Base-by-base conservation (phyloP, 2,329 filamentous ascomycete species). In the Cadophora sp. region DNA sequence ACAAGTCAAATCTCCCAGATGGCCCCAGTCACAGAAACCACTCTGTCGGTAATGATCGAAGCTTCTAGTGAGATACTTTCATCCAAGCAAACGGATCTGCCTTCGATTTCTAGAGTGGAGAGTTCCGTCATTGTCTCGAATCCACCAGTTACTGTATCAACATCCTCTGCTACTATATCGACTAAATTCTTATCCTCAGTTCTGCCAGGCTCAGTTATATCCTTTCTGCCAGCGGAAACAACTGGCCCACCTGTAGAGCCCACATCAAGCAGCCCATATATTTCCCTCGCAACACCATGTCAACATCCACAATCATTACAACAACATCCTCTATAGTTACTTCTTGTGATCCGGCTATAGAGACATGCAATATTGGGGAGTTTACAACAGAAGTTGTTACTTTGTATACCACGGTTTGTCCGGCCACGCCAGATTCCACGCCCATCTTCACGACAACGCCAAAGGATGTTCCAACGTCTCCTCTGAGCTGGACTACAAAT, bases 341-440 rank as follows among this genome's bases (percentile, higher is more conserved):
- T 11, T 60, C 58, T 20, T 60, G 58, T 20, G 58, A 41, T 45
- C 39, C 39, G 5, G 27, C 58, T 30, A 45, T 47, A 16, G 45
- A 39, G 13, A 47, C 20, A 9, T 60, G 58, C 58, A 41, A 24
- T 7, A 45, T 45, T 33, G 58, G 58, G 39, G 45, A 60, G 14
- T 41, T 60, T n/a, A 60, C 58, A 2, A 60, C 58, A 7, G 20
- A 45, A 20, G n/a, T 47, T 22, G 20, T 60, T 1, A 27, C 58
- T 14, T 24, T 60, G 20, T 60, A 60, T 20, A 60, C 58, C 41
- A 60, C 58, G 3, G 24, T 60, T 20, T 60, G 58, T 45, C 58
- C 58, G n/a, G 43, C n/a, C 14, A 45, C 43, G n/a, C 8, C 14
- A 18, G n/a, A 13, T n/a, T 45, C 36, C 18, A 16, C 16, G 20